Conservation (phyloP, 2,329 filamentous ascomycete genomes). For the Trichoderma hamatum region DNA sequence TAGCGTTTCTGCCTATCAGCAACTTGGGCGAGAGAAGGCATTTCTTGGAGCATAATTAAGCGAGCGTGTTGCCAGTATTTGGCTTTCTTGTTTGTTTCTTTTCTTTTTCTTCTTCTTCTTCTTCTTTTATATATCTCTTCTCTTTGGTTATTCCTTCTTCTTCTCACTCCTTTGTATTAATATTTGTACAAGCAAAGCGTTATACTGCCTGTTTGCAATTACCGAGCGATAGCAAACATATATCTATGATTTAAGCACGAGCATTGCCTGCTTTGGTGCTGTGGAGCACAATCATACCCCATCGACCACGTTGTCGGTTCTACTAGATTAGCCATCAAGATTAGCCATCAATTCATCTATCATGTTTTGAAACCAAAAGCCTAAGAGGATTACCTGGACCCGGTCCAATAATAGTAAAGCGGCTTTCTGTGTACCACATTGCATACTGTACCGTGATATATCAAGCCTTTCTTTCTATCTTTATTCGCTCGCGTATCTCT, state of each 20-base stretch:
- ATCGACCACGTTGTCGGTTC: neutral
- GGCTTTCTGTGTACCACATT: neutral
- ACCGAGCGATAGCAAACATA: neutral
- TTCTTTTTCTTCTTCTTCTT: neutral
- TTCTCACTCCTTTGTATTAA: neutral
- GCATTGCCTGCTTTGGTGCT: neutral
- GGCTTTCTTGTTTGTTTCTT: neutral
- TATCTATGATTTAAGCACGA: neutral
- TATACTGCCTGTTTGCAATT: neutral
- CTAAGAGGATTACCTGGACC: neutral
- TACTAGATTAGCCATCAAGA: neutral
- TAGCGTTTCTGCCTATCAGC: constrained; percentile 16
- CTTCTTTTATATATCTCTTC: neutral
- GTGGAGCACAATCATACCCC: neutral
- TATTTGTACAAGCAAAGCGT: neutral
- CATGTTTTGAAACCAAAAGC: neutral
- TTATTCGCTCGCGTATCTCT: neutral
- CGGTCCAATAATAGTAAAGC: neutral
- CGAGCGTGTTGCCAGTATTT: neutral
- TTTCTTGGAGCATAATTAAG: neutral
- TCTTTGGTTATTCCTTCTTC: neutral
- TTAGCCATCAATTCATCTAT: neutral
- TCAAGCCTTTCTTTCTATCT: neutral
- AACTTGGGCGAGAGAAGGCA: neutral
- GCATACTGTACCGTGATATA: neutral